Evolutionary conservation across 768 basidiomycete genomes (phyloP), one percentile per base, ranked within the genome.

Genomic region (Mycena amicta): DNA sequence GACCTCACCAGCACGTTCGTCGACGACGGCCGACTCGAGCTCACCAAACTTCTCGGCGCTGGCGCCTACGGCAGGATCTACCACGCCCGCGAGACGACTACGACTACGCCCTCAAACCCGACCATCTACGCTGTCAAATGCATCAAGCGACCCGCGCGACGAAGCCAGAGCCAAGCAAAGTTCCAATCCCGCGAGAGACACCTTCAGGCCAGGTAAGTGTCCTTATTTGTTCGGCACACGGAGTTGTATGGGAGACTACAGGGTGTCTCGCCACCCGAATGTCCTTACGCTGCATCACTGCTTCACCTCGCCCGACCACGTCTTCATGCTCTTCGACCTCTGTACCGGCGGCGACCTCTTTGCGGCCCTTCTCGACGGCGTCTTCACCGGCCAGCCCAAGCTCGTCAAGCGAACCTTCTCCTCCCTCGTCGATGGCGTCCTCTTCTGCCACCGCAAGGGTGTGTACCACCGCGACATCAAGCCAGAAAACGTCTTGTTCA

Each of bases 21-120:
- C 27, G 57, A 58, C 57, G 46, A 58, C n/a, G 57, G 57, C 1
- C 46, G 23, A 16, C 26, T 53, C 12, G 51, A 53, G 18, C 46
- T 58, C 5, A 29, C 53, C 3, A 2, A 53, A 15, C 45, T 49
- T 18, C 40, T 52, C 26, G 52, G 52, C 26, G 22, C 78, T 62
- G 90, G 90, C 58, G 89, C 90, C 16, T 92, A 90, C 69, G 90
- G 89, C 13, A 87, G 90, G 66, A 90, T 92, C 5, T 92, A 90
- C 81, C 90, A 89, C 68, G 90, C 90, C n/a, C 64, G 87, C 56
- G 87, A 91, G 65, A 6, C 8, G 8, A 75, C 81, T 52, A 50
- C 50, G 18, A 28, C 43, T 2, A 20, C 43, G 23, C 51, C 41
- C 6, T 22, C 18, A 0, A 23, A 51, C 28, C 49, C 50, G 5